Evolutionary conservation across 192 early-diverging fungal genomes (phyloP), one percentile per base, ranked within the genome.

Genomic region (Allomyces macrogynus): DNA sequence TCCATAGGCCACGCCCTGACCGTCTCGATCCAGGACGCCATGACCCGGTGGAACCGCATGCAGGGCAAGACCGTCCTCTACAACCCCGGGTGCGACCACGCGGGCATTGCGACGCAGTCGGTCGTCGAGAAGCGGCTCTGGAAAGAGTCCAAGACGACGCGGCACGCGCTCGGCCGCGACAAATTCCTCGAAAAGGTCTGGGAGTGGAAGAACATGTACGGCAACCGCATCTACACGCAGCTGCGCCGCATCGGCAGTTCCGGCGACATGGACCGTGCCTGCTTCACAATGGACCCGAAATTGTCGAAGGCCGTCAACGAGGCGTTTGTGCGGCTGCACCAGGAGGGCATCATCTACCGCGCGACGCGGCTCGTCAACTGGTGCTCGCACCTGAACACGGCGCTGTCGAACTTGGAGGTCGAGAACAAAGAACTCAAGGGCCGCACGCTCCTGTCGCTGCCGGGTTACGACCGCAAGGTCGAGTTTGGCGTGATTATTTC

Each of bases 11-110:
- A 99, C 69, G 92, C 87, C 10, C 75, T 99, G 68, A 93, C 90
- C 61, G 83, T 90, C 68, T 76, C 94, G 44, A 96, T 99, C 71
- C 90, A 97, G 76, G 96, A 99, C 75, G 71, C 84, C 60, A 77
- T 99, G 72, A 77, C 86, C 24, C 87, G 96, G 67, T 99, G 93
- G 92, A 92, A 97, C 77, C 83, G 96, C 44, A 99, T 99, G 96
- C 83, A 88, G 65, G 94, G 96, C 26, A 86, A 94, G 70, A 92
- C 92, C 7, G 86, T 90, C 5, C 81, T 99, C 44, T 99, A 85
- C 76, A 86, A 92, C 63, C 93, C 93, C 12, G 96, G 93, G 61
- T 87, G 82, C 63, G 96, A 99, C 71, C 96, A 99, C 67, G 96
- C 94, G 24, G 93, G 92, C 68, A 97, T 99, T 70, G 90, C 96